Evolutionary conservation across 2,329 filamentous ascomycete species (phyloP).

Genomic region (Fusarium nygamai): DNA sequence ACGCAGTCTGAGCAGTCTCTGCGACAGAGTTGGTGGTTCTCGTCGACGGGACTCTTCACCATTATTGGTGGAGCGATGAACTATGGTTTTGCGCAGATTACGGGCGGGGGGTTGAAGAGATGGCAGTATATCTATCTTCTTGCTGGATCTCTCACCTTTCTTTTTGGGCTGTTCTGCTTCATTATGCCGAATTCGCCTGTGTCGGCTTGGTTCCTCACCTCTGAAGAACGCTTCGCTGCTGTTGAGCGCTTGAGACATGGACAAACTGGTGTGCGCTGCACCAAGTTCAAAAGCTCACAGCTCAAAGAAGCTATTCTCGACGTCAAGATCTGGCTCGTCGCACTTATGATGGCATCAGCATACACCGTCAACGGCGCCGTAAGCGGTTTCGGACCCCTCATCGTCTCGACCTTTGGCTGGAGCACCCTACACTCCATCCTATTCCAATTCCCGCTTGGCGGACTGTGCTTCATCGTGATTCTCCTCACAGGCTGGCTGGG

Average conservation of each 20-base stretch:
- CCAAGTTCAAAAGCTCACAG: conserved; percentile 68
- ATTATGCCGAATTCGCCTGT: conserved; percentile 72
- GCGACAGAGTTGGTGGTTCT: conserved; percentile 75
- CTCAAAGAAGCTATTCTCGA: conserved; percentile 68
- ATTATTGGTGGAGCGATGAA: conserved; percentile 72
- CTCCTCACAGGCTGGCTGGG: conserved; percentile 73
- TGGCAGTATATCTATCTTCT: conserved; percentile 80
- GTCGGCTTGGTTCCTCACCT: conserved; percentile 74
- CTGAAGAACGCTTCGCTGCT: conserved; percentile 69
- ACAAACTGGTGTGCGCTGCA: conserved; percentile 71
- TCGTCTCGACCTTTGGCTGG: conserved; percentile 77
- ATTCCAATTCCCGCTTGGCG: conserved; percentile 79
- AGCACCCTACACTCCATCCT: conserved; percentile 72
- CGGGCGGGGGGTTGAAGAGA: conserved; percentile 59
- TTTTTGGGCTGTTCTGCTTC: conserved; percentile 74
- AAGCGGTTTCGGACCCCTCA: conserved; percentile 75
- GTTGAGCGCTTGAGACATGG: conserved; percentile 70
- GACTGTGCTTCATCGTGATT: conserved; percentile 73
- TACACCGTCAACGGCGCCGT: conserved; percentile 79
- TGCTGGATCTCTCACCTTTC: conserved; percentile 69
- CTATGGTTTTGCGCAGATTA: conserved; percentile 74
- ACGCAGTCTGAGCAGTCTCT: conserved; percentile 72
- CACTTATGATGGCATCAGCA: conserved; percentile 74
- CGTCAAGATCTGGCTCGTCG: conserved; percentile 70
- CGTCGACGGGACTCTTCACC: conserved; percentile 66